Conservation (phyloP, 1,284 basidiomycete genomes). For the Tilletia indica region DNA sequence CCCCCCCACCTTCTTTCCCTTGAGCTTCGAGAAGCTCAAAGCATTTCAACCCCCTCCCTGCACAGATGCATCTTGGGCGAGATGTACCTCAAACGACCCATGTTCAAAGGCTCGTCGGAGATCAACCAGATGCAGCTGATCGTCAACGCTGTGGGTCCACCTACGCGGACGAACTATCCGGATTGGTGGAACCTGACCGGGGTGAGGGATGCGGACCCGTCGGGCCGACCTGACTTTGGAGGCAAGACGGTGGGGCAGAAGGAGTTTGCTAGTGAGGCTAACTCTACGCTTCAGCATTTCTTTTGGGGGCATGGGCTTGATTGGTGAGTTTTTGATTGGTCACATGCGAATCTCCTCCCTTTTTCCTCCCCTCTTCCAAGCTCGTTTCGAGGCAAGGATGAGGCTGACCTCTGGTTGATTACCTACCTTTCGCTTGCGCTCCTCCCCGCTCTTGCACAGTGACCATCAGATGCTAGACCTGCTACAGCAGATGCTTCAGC, state of each 20-base stretch:
- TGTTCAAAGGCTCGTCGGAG: constrained; percentile 83
- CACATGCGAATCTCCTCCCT: background rate
- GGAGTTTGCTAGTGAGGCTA: constrained; percentile 38
- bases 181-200: constrained; percentile 66
- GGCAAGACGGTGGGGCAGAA: constrained; percentile 37
- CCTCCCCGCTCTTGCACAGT: background rate
- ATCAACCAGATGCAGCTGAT: constrained; percentile 88
- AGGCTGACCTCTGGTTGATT: background rate
- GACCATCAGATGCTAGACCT: background rate
- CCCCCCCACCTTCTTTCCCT: background rate
- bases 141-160: constrained; percentile 81
- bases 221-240: constrained; percentile 42
- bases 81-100: constrained; percentile 85
- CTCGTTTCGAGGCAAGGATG: background rate
- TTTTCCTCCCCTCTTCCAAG: background rate
- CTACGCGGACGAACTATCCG: constrained; percentile 72
- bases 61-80: constrained; percentile 85
- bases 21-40: too few relatives aligned
- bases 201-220: constrained; percentile 49
- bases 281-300: constrained; percentile 31
- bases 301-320: constrained; percentile 28
- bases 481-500: constrained; percentile 31
- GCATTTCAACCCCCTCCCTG: too few relatives aligned
- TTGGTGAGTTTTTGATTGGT: constrained; percentile 19
- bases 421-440: background rate